Conservation (phyloP, 192 early-diverging fungal species). For the Umbelopsis sp. region DNA sequence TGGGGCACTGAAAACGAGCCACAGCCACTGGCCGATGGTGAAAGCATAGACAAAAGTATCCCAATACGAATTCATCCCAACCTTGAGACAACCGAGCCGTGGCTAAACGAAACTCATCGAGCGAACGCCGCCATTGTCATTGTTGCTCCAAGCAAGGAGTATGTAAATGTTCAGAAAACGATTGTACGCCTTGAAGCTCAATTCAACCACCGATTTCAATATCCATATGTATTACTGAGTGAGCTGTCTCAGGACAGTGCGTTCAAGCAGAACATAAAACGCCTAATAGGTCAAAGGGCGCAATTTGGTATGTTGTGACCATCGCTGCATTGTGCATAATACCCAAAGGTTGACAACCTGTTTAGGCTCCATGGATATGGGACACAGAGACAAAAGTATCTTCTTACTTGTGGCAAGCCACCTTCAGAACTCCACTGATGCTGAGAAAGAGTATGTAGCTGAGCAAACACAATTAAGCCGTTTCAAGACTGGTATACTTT, state of each 20-base stretch:
- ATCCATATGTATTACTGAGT: slow-evolving; percentile 3
- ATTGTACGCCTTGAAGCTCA: slow-evolving; percentile 2
- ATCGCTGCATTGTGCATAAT: neutral
- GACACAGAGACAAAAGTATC: neutral
- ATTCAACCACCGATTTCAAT: neutral
- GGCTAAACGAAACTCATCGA: slow-evolving; percentile 8
- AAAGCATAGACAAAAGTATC: neutral
- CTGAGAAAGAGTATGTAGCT: neutral
- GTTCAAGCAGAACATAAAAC: neutral
- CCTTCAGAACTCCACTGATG: neutral
- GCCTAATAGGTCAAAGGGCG: neutral
- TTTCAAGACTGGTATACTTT: slow-evolving; percentile 77
- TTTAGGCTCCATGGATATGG: neutral
- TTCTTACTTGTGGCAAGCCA: neutral
- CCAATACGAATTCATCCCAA: slow-evolving; percentile 20
- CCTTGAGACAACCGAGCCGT: slow-evolving; percentile 1
- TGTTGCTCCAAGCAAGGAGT: neutral
- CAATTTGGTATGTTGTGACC: neutral
- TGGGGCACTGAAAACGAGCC: slow-evolving; percentile 2
- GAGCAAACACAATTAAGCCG: slow-evolving; percentile 65
- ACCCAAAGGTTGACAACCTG: neutral
- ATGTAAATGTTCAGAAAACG: neutral
- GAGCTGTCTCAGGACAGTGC: neutral
- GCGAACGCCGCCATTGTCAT: slow-evolving; percentile 24
- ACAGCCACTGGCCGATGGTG: slow-evolving; percentile 7